phyloP scores from a whole-genome alignment of 805 yeast genomes.

The Metschnikowia arizonensis region DNA sequence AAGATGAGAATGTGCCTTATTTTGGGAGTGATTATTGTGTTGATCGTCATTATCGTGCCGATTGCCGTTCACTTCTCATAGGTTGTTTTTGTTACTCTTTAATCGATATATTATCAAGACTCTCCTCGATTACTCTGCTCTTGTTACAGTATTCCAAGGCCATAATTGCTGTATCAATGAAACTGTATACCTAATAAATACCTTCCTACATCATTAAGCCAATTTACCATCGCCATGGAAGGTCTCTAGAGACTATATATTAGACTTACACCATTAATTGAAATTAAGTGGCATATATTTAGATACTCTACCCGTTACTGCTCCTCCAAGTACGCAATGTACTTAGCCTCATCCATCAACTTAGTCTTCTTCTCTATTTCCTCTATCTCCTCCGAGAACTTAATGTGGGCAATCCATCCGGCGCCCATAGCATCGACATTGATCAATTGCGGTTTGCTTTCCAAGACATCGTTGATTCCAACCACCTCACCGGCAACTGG shows the following conservation, averaged over 20 bases:
- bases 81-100: not conserved
- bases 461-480: slow-evolving; percentile 66
- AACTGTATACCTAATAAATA: not conserved
- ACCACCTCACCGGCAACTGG: slow-evolving; percentile 77
- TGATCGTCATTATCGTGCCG: slow-evolving; percentile 88
- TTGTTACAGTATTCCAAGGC: not conserved
- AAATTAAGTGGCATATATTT: no score
- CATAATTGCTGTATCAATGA: not conserved
- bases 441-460: slow-evolving; percentile 68
- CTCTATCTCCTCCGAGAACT: slow-evolving; percentile 42
- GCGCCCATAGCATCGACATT: slow-evolving; percentile 89
- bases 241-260: no score
- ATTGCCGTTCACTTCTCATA: slow-evolving; percentile 78
- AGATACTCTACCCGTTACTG: slow-evolving; percentile 12
- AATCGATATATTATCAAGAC: slow-evolving; percentile 2
- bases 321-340: slow-evolving; percentile 55
- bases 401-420: slow-evolving; percentile 87
- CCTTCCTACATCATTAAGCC: not conserved
- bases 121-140: not conserved
- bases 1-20: slow-evolving; percentile 92
- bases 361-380: slow-evolving; percentile 36
- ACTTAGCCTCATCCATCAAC: slow-evolving; percentile 52
- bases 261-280: no score
- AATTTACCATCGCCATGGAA: not conserved
- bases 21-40: slow-evolving; percentile 68